Evolutionary conservation across 768 basidiomycete species (phyloP).

Genomic region (Tephrocybe rancida): DNA sequence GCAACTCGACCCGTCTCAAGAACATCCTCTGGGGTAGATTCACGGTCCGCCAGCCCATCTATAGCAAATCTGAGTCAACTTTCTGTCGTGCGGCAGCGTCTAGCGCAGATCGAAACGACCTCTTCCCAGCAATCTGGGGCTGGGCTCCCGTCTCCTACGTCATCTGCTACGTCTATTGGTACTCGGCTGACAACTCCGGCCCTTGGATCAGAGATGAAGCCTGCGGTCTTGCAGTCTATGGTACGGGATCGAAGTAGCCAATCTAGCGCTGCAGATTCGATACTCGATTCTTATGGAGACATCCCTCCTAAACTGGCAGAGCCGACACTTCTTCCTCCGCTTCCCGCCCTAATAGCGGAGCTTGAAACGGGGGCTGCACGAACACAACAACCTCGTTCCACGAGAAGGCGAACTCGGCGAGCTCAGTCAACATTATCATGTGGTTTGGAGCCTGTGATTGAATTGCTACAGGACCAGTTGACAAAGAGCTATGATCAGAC

Average conservation of each 20-base stretch:
- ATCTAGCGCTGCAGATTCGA: constrained; percentile 23
- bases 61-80: constrained; percentile 60
- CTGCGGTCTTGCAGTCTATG: constrained; percentile 1
- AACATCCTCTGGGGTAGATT: constrained; percentile 14
- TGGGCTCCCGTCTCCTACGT: constrained; percentile 9
- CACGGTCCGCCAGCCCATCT: constrained; percentile 51
- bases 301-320: not conserved
- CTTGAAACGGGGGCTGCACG: not conserved
- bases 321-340: not conserved
- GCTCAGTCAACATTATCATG: not conserved
- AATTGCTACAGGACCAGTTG: constrained; percentile 11
- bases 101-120: constrained; percentile 57
- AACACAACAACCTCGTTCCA: not conserved
- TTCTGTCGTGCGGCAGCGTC: constrained; percentile 68
- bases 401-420: not conserved
- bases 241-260: constrained; percentile 9
- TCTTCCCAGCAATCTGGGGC: constrained; percentile 23
- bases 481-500: constrained; percentile 6
- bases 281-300: constrained; percentile 27
- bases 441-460: constrained; percentile 6
- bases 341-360: not conserved
- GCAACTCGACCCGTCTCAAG: constrained; percentile 22
- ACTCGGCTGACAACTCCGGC: constrained; percentile 15
- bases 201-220: not conserved
- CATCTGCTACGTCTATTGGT: constrained; percentile 10